Percentiles rank a stretch among this genome's conserved stretches.
Conservation (phyloP, 352 stramenopile genomes). For the Phytopythium helicoides region DNA sequence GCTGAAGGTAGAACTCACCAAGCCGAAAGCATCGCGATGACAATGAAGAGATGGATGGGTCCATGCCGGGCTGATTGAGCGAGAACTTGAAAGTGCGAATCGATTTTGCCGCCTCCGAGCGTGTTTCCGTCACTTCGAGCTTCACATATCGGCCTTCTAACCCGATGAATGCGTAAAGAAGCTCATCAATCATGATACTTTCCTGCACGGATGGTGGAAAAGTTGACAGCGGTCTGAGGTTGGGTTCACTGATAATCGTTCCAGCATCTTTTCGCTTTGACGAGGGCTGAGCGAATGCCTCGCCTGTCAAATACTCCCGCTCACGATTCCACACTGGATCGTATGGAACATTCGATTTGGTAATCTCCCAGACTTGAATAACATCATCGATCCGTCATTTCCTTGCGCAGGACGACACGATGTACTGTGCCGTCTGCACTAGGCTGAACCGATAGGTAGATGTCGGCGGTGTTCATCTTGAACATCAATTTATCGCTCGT, state of each 20-base stretch:
- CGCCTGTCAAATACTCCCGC: slow-evolving; percentile 73
- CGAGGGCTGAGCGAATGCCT: slow-evolving; percentile 55
- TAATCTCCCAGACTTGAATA: slow-evolving; percentile 78
- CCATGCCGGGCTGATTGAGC: slow-evolving; percentile 69
- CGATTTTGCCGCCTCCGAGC: slow-evolving; percentile 24
- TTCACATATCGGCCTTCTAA: slow-evolving; percentile 85
- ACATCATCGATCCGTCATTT: slow-evolving; percentile 53
- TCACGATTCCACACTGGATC: slow-evolving; percentile 85
- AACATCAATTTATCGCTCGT: slow-evolving; percentile 78
- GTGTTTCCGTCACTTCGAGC: slow-evolving; percentile 48
- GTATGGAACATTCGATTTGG: slow-evolving; percentile 85
- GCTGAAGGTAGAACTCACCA: slow-evolving; percentile 77
- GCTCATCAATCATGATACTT: slow-evolving; percentile 77
- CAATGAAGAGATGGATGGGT: slow-evolving; percentile 75
- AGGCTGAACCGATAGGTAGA: slow-evolving; percentile 41
- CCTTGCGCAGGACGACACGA: slow-evolving; percentile 40
- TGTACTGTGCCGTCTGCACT: slow-evolving; percentile 20
- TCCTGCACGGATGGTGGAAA: slow-evolving; percentile 79
- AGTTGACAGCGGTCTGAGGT: slow-evolving; percentile 61
- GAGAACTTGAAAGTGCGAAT: slow-evolving; percentile 60
- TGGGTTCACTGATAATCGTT: slow-evolving; percentile 21
- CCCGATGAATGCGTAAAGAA: slow-evolving; percentile 78
- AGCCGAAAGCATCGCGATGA: slow-evolving; percentile 63
- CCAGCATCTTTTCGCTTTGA: slow-evolving; percentile 41
- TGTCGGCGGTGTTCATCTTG: slow-evolving; percentile 58